Percentiles rank a stretch among this genome's conserved stretches.
Evolutionary conservation across 495 filamentous ascomycete genomes (phyloP).

Genomic region (Penicillium angulare): DNA sequence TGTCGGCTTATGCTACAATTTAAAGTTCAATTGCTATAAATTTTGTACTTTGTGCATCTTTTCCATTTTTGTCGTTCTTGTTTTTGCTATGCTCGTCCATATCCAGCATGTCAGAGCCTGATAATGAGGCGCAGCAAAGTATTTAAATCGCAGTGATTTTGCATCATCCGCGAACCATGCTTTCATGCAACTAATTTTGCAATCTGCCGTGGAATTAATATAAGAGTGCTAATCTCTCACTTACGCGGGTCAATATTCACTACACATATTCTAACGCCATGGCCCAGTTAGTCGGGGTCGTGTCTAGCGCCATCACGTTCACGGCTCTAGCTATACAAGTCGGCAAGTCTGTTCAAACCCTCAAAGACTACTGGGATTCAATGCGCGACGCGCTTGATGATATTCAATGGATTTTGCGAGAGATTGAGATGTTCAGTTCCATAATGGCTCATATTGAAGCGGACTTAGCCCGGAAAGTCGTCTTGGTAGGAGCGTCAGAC

Average conservation of each 20-base stretch:
- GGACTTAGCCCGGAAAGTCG: no score
- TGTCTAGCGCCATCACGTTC: constrained; percentile 10
- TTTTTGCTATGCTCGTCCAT: no score
- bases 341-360: constrained; percentile 1
- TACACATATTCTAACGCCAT: neutral
- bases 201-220: neutral
- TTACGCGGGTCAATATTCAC: neutral
- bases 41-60: no score
- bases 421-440: constrained; percentile 1
- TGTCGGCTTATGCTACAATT: no score
- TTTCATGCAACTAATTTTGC: neutral
- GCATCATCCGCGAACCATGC: neutral
- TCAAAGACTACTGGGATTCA: constrained; percentile 3
- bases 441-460: constrained; percentile 6
- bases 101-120: no score
- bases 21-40: no score
- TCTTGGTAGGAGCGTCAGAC: no score
- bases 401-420: neutral
- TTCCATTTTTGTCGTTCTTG: no score
- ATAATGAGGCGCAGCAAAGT: neutral
- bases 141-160: neutral
- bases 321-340: constrained; percentile 5
- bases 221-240: neutral
- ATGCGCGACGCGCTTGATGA: constrained; percentile 6
- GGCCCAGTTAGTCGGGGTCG: constrained; percentile 7